Evolutionary conservation across 331 rosid genomes (phyloP).

Genomic region (Acacia pycnantha): DNA sequence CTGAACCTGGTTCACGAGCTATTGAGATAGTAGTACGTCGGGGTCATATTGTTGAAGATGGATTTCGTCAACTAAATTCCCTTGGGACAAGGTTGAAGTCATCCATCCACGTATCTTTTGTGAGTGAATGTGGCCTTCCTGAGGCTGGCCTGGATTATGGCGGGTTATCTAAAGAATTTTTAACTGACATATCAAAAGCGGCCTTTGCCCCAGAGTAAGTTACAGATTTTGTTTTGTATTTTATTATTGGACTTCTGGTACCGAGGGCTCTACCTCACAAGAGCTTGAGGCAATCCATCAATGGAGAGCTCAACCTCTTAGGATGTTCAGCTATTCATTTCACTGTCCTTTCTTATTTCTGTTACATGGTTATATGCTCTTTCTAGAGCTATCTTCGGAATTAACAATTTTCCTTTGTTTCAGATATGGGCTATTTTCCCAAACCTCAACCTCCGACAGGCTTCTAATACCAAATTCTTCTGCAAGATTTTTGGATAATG

Average conservation of each 20-base stretch:
- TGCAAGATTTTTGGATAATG: constrained; percentile 85
- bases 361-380: constrained; percentile 26
- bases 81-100: constrained; percentile 90
- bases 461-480: constrained; percentile 81
- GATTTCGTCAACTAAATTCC: constrained; percentile 78
- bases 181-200: constrained; percentile 88
- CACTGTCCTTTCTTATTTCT: constrained; percentile 14
- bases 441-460: constrained; percentile 85
- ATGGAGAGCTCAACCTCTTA: not conserved
- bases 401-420: constrained; percentile 24
- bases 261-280: not conserved
- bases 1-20: constrained; percentile 80
- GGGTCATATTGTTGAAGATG: constrained; percentile 94
- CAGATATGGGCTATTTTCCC: constrained; percentile 89
- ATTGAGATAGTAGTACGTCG: constrained; percentile 79
- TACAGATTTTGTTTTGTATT: constrained; percentile 20
- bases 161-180: constrained; percentile 92
- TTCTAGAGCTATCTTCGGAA: constrained; percentile 24
- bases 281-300: not conserved
- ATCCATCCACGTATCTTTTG: constrained; percentile 91
- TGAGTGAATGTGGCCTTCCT: constrained; percentile 95
- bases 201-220: constrained; percentile 93
- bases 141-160: constrained; percentile 99
- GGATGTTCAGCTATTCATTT: not conserved
- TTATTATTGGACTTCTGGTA: not conserved